These are phyloP conservation scores for Triticum timopheevii DNA, from an alignment of 176 grass and related monocot genomes.

Conservation along the genomic window DNA sequence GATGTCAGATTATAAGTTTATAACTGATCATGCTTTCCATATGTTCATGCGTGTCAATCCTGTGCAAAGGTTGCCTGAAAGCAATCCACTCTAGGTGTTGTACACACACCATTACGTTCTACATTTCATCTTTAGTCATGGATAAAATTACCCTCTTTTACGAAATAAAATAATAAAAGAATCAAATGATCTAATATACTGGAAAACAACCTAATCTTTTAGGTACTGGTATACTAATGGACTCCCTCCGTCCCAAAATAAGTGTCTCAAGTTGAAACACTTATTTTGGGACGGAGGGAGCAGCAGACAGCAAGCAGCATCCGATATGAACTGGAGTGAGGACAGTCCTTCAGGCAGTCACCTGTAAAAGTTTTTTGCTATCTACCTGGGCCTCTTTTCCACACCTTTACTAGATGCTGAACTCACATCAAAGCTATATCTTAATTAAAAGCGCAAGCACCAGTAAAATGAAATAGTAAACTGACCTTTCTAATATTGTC, in stretches of 20 bases:
- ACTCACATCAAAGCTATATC: conserved; percentile 5
- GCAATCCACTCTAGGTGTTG: background rate
- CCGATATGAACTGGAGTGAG: background rate
- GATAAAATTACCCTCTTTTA: background rate
- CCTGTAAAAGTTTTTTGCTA: background rate
- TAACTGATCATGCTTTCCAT: background rate
- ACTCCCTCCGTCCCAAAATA: too few species aligned
- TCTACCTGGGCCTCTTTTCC: background rate
- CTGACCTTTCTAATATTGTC: conserved; percentile 97
- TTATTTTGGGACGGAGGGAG: too few species aligned
- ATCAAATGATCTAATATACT: background rate
- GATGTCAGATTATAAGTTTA: background rate
- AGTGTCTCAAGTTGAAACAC: too few species aligned
- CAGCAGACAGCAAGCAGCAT: background rate
- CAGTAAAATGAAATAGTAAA: conserved; percentile 31
- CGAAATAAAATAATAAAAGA: background rate
- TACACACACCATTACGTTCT: background rate
- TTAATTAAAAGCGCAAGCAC: background rate
- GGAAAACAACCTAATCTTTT: background rate
- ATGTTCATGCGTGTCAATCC: background rate
- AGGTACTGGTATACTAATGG: background rate
- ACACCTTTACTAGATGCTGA: background rate
- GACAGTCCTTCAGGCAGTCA: background rate
- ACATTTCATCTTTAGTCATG: background rate
- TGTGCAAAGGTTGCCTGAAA: background rate